Conservation (phyloP, 192 early-diverging fungal species). For the Linnemannia zychae region DNA sequence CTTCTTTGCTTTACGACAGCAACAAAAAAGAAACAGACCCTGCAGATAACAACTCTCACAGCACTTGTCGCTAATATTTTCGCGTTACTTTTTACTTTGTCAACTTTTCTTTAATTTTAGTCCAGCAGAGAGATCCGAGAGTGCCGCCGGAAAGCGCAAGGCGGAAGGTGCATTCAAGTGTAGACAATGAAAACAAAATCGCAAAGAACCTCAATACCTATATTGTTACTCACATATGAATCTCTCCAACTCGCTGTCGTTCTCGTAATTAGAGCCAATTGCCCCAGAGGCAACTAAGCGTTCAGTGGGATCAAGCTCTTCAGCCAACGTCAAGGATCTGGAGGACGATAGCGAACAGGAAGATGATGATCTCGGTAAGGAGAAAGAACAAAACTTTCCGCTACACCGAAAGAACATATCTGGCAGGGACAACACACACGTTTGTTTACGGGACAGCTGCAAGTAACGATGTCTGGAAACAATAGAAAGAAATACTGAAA, state of each 20-base stretch:
- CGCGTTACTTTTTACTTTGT: not conserved
- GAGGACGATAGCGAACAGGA: constrained; percentile 52
- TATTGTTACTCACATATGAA: no score
- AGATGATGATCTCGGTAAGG: constrained; percentile 52
- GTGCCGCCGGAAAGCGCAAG: constrained; percentile 40
- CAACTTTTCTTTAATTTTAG: not conserved
- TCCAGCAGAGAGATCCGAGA: not conserved
- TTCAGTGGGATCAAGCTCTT: constrained; percentile 35
- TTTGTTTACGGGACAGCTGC: no score
- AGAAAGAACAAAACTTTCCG: not conserved
- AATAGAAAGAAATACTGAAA: no score
- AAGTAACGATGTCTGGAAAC: no score
- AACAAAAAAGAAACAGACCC: no score
- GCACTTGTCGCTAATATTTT: not conserved
- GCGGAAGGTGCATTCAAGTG: constrained; percentile 28
- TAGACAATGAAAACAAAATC: constrained; percentile 13
- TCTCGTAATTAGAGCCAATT: constrained; percentile 21
- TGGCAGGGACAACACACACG: no score
- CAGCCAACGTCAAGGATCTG: constrained; percentile 15
- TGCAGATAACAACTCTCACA: not conserved
- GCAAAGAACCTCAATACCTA: no score
- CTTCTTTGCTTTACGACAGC: not conserved
- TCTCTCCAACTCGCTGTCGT: not conserved
- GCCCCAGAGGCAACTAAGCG: constrained; percentile 27
- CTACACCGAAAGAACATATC: no score